phyloP scores from a whole-genome alignment of 306 rosid species.

The Ormosia emarginata region DNA sequence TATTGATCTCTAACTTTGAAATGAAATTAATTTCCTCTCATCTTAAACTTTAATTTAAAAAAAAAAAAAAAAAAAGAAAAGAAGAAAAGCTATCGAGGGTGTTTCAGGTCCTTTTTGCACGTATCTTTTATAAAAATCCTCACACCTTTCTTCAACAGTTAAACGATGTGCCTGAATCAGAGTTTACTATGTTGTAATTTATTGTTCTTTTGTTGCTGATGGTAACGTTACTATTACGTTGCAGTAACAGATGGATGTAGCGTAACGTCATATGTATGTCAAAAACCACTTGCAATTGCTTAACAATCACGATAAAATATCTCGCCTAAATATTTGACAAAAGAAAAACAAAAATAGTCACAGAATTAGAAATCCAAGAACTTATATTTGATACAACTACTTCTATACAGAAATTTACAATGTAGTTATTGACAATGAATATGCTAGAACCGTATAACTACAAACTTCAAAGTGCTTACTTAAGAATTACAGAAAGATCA shows the following conservation, averaged over 20 bases:
- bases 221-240: background rate
- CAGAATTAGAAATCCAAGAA: background rate
- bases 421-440: background rate
- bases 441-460: background rate
- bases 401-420: slow-evolving; percentile 16
- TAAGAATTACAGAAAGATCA: slow-evolving; percentile 11
- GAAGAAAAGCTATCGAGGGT: no score
- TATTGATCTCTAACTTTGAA: no score
- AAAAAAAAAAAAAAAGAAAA: no score
- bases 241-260: background rate
- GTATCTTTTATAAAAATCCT: background rate
- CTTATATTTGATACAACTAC: background rate
- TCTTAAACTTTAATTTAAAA: no score
- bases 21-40: no score
- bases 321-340: background rate
- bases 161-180: background rate
- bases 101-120: background rate
- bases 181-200: no score
- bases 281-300: background rate
- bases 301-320: background rate
- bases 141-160: background rate
- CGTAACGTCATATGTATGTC: background rate
- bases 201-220: no score
- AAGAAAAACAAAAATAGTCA: background rate
- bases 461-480: background rate